phyloP scores from a whole-genome alignment of 352 stramenopile genomes.

The Phytophthora multivora region DNA sequence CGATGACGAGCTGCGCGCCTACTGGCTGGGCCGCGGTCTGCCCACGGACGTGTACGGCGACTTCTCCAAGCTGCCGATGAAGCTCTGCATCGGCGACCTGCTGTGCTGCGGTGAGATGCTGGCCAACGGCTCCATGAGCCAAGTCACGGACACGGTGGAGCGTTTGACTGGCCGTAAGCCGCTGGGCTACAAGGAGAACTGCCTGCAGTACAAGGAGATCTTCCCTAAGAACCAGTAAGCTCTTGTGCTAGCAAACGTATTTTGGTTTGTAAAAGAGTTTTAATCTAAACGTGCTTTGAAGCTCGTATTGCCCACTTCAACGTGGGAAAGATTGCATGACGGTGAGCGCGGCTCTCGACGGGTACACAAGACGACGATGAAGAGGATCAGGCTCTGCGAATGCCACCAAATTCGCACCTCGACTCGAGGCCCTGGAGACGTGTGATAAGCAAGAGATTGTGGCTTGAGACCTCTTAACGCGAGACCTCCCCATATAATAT shows the following conservation, averaged over 20 bases:
- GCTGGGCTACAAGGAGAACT: constrained; percentile 15
- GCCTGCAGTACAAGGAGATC: constrained; percentile 20
- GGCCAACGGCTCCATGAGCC: constrained; percentile 24
- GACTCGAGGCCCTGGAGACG: too few species aligned
- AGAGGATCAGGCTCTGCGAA: neutral
- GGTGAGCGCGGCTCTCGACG: neutral
- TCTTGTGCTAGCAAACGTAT: neutral
- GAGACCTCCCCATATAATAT: constrained; percentile 5
- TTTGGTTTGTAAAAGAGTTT: constrained; percentile 9
- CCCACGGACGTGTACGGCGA: constrained; percentile 21
- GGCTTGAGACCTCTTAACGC: neutral
- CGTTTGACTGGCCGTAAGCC: constrained; percentile 22
- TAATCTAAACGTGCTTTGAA: constrained; percentile 13
- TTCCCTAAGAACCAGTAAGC: constrained; percentile 22
- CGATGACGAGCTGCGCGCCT: constrained; percentile 30
- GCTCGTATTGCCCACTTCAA: constrained; percentile 6
- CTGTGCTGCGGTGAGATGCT: constrained; percentile 27
- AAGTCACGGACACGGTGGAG: constrained; percentile 18
- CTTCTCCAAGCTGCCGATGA: constrained; percentile 26
- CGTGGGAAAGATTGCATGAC: neutral
- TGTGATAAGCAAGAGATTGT: neutral
- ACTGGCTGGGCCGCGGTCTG: constrained; percentile 19
- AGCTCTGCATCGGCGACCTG: constrained; percentile 28
- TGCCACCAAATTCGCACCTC: neutral
- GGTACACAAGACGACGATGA: neutral